phyloP scores from a whole-genome alignment of 352 stramenopile species.

The Globisporangium yorkense region DNA sequence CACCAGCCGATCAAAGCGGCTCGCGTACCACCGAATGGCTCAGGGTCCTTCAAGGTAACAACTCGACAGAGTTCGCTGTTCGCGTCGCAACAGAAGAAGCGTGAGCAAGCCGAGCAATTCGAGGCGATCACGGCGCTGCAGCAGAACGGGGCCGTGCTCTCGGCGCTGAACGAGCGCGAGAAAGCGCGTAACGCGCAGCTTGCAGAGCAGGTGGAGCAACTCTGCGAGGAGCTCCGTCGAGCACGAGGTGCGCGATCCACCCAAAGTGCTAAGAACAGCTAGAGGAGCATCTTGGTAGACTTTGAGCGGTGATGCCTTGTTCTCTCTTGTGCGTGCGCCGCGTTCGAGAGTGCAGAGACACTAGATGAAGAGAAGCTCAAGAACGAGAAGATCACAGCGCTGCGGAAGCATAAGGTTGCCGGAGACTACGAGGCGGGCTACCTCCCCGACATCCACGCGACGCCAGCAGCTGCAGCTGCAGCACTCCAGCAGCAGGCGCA shows the following conservation, averaged over 20 bases:
- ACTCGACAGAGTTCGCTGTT: slow-evolving; percentile 17
- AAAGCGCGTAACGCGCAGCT: slow-evolving; percentile 37
- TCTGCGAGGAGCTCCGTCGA: slow-evolving; percentile 26
- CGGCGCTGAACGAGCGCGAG: slow-evolving; percentile 37
- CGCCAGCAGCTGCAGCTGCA: slow-evolving; percentile 19
- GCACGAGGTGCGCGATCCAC: slow-evolving; percentile 22
- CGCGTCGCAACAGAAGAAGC: slow-evolving; percentile 16
- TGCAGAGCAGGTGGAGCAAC: slow-evolving; percentile 25
- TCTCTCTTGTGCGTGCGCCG: no score
- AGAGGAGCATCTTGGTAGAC: no score
- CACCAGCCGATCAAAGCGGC: not conserved
- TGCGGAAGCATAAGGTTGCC: slow-evolving; percentile 21
- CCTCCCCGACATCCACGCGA: slow-evolving; percentile 40
- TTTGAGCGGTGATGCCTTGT: no score
- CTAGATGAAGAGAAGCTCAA: slow-evolving; percentile 42
- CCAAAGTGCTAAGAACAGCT: no score
- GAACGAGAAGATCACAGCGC: slow-evolving; percentile 30
- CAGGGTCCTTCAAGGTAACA: not conserved
- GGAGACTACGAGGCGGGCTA: slow-evolving; percentile 16
- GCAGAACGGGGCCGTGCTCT: slow-evolving; percentile 41
- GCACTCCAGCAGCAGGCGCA: slow-evolving; percentile 63
- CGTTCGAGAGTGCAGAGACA: slow-evolving; percentile 17
- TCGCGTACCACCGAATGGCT: not conserved
- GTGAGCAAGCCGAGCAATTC: slow-evolving; percentile 23
- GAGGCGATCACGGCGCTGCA: slow-evolving; percentile 28